Evolutionary conservation across 139 green algal species (phyloP).

Genomic region (Pleodorina starrii): DNA sequence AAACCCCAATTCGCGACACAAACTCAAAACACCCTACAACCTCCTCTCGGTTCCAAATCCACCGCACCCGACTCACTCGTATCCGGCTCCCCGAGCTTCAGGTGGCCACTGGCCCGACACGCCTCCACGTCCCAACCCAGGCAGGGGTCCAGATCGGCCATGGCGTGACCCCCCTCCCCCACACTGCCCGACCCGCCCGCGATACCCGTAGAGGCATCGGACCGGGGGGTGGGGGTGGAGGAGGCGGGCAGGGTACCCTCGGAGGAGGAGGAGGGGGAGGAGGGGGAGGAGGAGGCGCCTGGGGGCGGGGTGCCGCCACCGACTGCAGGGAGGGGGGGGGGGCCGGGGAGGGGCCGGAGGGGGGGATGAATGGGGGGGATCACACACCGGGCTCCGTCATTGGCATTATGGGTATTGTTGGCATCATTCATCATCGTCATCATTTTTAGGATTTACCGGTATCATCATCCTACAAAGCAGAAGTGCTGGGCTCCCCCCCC

Average conservation of each 20-base stretch:
- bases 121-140: constrained; percentile 42
- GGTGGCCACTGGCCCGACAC: constrained; percentile 9
- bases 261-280: neutral
- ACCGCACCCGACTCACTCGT: neutral
- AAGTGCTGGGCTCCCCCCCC: no score
- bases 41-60: neutral
- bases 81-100: constrained; percentile 14
- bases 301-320: neutral
- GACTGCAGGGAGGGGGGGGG: no score
- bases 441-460: no score
- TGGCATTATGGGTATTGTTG: no score
- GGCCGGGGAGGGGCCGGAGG: no score
- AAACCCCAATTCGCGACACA: neutral
- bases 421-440: no score
- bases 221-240: neutral
- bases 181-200: neutral
- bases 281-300: neutral
- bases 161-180: neutral
- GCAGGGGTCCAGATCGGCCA: constrained; percentile 18
- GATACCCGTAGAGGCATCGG: neutral
- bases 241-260: no score
- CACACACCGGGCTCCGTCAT: no score
- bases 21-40: neutral
- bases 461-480: no score
- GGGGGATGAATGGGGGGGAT: no score